Conservation (phyloP, 306 rosid genomes). For the Crotalaria pallida region DNA sequence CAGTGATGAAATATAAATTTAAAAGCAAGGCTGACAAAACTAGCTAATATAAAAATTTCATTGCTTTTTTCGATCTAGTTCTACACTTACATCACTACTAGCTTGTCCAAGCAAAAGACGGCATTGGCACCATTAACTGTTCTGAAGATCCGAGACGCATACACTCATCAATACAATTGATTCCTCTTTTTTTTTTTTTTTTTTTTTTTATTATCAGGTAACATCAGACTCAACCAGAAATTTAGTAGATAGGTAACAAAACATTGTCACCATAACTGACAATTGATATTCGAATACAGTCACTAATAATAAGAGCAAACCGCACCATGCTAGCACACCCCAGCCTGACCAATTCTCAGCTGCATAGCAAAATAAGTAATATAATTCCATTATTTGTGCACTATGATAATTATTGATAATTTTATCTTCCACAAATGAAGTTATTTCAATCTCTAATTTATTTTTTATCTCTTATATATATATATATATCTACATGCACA, state of each 20-base stretch:
- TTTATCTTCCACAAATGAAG: too few species aligned
- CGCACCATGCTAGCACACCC: slow-evolving; percentile 20
- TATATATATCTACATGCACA: too few species aligned
- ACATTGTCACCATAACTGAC: slow-evolving; percentile 6
- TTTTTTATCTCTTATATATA: too few species aligned
- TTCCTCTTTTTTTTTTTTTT: not conserved
- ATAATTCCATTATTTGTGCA: too few species aligned
- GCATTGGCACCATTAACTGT: not conserved
- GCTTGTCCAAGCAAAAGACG: not conserved
- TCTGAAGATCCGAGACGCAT: too few species aligned
- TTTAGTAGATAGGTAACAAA: not conserved
- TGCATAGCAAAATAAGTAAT: slow-evolving; percentile 10
- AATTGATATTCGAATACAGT: not conserved
- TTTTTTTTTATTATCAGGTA: too few species aligned
- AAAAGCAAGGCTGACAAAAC: too few species aligned
- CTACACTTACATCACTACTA: not conserved
- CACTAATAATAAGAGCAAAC: slow-evolving; percentile 9
- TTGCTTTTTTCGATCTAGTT: too few species aligned
- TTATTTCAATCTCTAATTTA: too few species aligned
- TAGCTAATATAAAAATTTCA: too few species aligned
- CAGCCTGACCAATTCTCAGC: slow-evolving; percentile 10
- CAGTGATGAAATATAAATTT: too few species aligned
- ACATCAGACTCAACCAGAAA: not conserved
- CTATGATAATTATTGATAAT: too few species aligned
- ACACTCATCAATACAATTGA: not conserved